Base-by-base conservation (phyloP, 1,139 yeast genomes). In the Suhomyces panamericanus region DNA sequence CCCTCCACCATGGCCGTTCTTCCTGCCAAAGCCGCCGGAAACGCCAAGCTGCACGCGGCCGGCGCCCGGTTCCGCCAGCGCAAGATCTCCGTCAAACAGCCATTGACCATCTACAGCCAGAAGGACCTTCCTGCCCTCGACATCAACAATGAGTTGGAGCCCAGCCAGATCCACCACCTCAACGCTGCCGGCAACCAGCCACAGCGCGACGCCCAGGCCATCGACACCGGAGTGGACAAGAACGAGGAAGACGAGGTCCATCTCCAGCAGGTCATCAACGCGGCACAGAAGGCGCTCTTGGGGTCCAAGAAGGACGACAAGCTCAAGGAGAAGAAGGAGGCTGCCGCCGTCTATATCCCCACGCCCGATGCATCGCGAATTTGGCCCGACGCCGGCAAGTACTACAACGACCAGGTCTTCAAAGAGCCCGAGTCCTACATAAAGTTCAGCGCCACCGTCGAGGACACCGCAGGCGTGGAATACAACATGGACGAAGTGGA, bases 161-260 rank as follows among this genome's bases (percentile, higher is more conserved):
- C 75, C 12, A 67, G 73, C 49, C 78, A 73, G 48, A 63, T 74
- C 20, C 70, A 73, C 53, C 78, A 74, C 54, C 58, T 74, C 31
- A 70, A 60, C 51, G 54, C 56, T 58, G 52, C 80, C 79, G 49
- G 56, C 39, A 14, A 48, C 46, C 85, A 81, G 49, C 81, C 78
- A 56, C 96, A 87, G 60, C 80, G 98, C 43, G 97, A 91, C 53
- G 67, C 88, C 26, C 91, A 89, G 58, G 89, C 89, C 48, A 81
- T 93, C 39, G 99, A 93, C 58, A 93, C 99, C 6, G 99, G 99
- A 66, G 99, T 93, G 41, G 99, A 93, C 63, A 93, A 95, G 63
- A 90, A 89, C 56, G 99, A 93, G 66, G 99, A 93, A 66, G 96
- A 89, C 61, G 99, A 93, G 66, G 96, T 88, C 42, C 99, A 93